A percentile compares a stretch with the other conserved stretches of the same genome.
Conservation (phyloP, 2,329 filamentous ascomycete species). For the Fragosphaeria purpurea region DNA sequence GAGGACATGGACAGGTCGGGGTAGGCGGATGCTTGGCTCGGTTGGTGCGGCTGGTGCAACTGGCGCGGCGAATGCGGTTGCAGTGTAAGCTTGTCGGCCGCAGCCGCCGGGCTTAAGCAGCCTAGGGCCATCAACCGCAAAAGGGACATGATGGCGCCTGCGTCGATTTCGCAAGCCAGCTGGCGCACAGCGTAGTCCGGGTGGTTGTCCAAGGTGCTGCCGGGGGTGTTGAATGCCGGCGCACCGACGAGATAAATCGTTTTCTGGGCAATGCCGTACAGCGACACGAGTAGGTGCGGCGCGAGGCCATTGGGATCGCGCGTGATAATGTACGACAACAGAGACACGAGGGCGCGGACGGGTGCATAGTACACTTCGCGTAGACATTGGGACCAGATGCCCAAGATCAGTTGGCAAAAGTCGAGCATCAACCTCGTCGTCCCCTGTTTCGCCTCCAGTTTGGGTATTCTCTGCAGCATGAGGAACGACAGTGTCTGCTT, state of each 20-base stretch:
- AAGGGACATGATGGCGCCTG: conserved; percentile 52
- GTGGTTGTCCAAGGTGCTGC: conserved; percentile 36
- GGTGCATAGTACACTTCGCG: conserved; percentile 54
- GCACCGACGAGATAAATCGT: conserved; percentile 52
- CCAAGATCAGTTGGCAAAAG: conserved; percentile 53
- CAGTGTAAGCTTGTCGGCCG: too few species aligned
- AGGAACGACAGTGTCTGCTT: conserved; percentile 56
- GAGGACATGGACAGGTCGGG: conserved; percentile 15
- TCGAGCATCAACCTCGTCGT: conserved; percentile 50
- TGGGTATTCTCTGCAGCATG: conserved; percentile 57
- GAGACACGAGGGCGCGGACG: conserved; percentile 53
- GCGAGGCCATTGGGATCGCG: conserved; percentile 50
- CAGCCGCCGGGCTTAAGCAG: conserved; percentile 32
- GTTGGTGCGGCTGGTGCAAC: conserved; percentile 12
- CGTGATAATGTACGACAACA: conserved; percentile 54
- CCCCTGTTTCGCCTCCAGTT: conserved; percentile 38
- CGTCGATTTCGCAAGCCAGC: conserved; percentile 47
- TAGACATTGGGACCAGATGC: conserved; percentile 59
- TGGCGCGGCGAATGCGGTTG: conserved; percentile 6
- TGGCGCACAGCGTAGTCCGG: conserved; percentile 32
- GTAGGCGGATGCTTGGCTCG: conserved; percentile 14
- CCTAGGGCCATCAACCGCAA: conserved; percentile 54
- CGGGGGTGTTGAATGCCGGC: conserved; percentile 39
- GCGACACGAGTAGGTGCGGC: conserved; percentile 45
- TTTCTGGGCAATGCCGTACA: conserved; percentile 45